A percentile compares a stretch with the other conserved stretches of the same genome.
Evolutionary conservation across 2,329 filamentous ascomycete genomes (phyloP).

Genomic region (Pseudodiploospora longispora): DNA sequence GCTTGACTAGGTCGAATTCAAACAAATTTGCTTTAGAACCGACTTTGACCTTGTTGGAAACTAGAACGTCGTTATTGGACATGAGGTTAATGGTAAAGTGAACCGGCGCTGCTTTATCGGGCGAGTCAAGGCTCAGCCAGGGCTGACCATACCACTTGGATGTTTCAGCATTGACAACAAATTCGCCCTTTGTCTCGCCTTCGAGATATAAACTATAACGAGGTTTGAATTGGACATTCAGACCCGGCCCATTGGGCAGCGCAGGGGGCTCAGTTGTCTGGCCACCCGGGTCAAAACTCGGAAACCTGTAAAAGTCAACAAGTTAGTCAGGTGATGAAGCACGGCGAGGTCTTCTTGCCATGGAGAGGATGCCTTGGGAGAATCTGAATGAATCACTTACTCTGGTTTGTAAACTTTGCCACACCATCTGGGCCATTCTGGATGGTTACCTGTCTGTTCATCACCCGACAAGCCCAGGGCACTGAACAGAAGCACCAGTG

Average conservation of each 20-base stretch:
- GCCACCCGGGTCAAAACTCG: constrained; percentile 37
- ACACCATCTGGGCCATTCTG: constrained; percentile 39
- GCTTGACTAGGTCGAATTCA: constrained; percentile 26
- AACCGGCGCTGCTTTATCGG: constrained; percentile 16
- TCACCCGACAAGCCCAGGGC: too few species aligned
- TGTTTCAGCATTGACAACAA: constrained; percentile 34
- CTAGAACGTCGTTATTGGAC: constrained; percentile 21
- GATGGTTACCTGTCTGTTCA: constrained; percentile 27
- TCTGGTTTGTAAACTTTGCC: constrained; percentile 38
- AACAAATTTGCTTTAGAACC: constrained; percentile 28
- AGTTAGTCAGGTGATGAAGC: not conserved
- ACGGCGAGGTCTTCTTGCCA: not conserved
- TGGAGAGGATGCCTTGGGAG: not conserved
- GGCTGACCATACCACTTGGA: constrained; percentile 32
- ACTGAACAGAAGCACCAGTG: too few species aligned
- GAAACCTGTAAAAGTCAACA: constrained; percentile 17
- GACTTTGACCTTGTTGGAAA: constrained; percentile 24
- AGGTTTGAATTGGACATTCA: constrained; percentile 36
- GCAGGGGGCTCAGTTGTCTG: constrained; percentile 28
- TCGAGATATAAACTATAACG: constrained; percentile 39
- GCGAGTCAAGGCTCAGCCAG: constrained; percentile 22
- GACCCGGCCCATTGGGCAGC: constrained; percentile 22
- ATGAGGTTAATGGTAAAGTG: constrained; percentile 29
- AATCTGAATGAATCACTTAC: constrained; percentile 14
- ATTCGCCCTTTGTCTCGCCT: constrained; percentile 30